Evolutionary conservation across 495 filamentous ascomycete species (phyloP).

Genomic region (Poronia punctata): DNA sequence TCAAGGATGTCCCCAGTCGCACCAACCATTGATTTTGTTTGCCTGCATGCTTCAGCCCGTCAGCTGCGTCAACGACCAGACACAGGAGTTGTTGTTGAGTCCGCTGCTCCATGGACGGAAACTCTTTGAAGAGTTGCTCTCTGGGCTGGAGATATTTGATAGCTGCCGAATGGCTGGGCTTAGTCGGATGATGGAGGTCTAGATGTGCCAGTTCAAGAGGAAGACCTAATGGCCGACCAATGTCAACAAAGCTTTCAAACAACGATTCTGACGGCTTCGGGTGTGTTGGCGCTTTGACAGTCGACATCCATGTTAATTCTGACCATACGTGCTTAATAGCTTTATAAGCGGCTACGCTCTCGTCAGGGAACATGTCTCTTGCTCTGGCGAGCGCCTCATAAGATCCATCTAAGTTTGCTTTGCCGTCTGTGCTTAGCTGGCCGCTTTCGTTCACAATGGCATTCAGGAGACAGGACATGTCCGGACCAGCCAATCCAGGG

Average conservation of each 20-base stretch:
- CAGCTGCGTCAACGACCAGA: slow-evolving; percentile 19
- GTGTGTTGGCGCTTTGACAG: slow-evolving; percentile 22
- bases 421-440: background rate
- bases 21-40: slow-evolving; percentile 21
- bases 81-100: slow-evolving; percentile 12
- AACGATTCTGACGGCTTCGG: slow-evolving; percentile 23
- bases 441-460: slow-evolving; percentile 21
- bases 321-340: slow-evolving; percentile 22
- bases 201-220: slow-evolving; percentile 30
- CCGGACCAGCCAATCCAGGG: too few relatives aligned
- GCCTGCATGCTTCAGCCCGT: slow-evolving; percentile 17
- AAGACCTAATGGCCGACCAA: slow-evolving; percentile 15
- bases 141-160: slow-evolving; percentile 23
- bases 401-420: slow-evolving; percentile 26
- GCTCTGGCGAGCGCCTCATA: slow-evolving; percentile 28
- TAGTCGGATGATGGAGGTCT: slow-evolving; percentile 34
- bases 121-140: background rate
- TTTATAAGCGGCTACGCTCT: background rate
- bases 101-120: background rate
- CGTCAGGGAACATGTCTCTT: slow-evolving; percentile 17
- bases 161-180: slow-evolving; percentile 29
- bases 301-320: slow-evolving; percentile 26
- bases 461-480: slow-evolving; percentile 14
- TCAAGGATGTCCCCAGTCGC: slow-evolving; percentile 11
- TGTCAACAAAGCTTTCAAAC: slow-evolving; percentile 35